A percentile compares a stretch with the other conserved stretches of the same genome.
phyloP scores from a whole-genome alignment of 75 land plant species.

The Gnetum montanum region DNA sequence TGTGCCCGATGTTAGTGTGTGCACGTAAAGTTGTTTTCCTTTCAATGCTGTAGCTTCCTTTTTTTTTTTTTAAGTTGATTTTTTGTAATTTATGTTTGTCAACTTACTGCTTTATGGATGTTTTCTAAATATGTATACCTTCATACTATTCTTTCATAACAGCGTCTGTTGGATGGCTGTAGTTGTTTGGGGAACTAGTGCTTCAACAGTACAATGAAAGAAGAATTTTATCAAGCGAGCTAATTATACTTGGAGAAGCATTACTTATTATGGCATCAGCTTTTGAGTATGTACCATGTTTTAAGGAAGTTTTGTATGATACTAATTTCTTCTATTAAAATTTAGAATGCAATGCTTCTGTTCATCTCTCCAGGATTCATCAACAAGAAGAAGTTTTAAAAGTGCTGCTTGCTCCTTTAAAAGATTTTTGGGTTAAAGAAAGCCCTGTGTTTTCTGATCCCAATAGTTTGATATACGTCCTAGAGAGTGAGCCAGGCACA shows the following conservation, averaged over 20 bases:
- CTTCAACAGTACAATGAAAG: too few relatives aligned
- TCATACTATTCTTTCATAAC: too few relatives aligned
- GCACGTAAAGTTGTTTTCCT: too few relatives aligned
- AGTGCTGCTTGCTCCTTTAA: slow-evolving; percentile 88
- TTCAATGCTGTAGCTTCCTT: too few relatives aligned
- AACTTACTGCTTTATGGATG: too few relatives aligned
- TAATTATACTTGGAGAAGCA: slow-evolving; percentile 85
- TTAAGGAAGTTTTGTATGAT: background rate
- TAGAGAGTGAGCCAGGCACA: slow-evolving; percentile 13
- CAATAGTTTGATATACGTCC: slow-evolving; percentile 41
- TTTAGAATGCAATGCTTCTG: background rate
- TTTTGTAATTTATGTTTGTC: too few relatives aligned
- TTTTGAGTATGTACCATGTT: slow-evolving; percentile 66
- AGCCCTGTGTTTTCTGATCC: slow-evolving; percentile 62
- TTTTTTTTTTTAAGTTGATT: too few relatives aligned
- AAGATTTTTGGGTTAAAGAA: slow-evolving; percentile 65
- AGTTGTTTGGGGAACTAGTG: too few relatives aligned
- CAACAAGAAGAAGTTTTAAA: slow-evolving; percentile 78
- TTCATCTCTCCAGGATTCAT: slow-evolving; percentile 63
- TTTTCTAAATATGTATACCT: too few relatives aligned
- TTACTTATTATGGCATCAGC: slow-evolving; percentile 86
- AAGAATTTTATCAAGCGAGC: slow-evolving; percentile 66
- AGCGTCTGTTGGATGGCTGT: too few relatives aligned
- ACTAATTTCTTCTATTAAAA: background rate
- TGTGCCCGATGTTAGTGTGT: too few relatives aligned